Evolutionary conservation across 306 rosid species (phyloP), one percentile per base, ranked within the genome.

Genomic region (Psophocarpus tetragonolobus): DNA sequence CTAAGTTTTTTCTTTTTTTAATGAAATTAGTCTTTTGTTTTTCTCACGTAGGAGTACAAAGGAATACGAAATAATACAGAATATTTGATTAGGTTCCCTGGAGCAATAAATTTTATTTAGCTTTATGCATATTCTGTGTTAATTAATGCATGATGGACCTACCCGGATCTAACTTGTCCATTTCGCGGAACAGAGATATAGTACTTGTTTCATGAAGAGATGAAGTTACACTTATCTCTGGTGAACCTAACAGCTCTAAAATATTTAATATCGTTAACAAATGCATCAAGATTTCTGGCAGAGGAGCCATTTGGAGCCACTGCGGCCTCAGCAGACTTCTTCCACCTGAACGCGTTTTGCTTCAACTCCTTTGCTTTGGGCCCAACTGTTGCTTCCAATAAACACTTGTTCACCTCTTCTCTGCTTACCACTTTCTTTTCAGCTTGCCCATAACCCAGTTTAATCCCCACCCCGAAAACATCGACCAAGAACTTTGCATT

Each of bases 401-500:
- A 62, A 68, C 93, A 68, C 63, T 41, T 85, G 39, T 79, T 77
- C 2, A 91, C 78, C 64, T 84, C 91, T 14, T 86, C 88, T 79
- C 93, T 88, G 33, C 1, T n/a, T 0, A 84, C 70, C 62, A 91
- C 1, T 24, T 64, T 83, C 1, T 81, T 78, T 20, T 84, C 87
- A 5, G 60, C 41, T 1, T 23, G 24, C 1, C 88, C 81, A 0
- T 85, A 75, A 1, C 87, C 83, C 80, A 91, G 3, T n/a, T 86
- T 70, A 9, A 84, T 20, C 23, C 94, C 96, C 0, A 88, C 91
- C 0, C 84, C 74, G 14, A 76, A 89, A 0, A 84, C 94, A 29
- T 91, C 96, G 0, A 90, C 94, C 68, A 92, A 23, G 66, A 80
- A 87, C 80, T 89, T 91, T 0, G 96, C 92, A 24, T 90, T 87